Percentiles rank a stretch among this genome's conserved stretches.
These are phyloP conservation scores for Wickerhamomyces bisporus DNA, from an alignment of 805 yeast genomes.

Conservation along the genomic window DNA sequence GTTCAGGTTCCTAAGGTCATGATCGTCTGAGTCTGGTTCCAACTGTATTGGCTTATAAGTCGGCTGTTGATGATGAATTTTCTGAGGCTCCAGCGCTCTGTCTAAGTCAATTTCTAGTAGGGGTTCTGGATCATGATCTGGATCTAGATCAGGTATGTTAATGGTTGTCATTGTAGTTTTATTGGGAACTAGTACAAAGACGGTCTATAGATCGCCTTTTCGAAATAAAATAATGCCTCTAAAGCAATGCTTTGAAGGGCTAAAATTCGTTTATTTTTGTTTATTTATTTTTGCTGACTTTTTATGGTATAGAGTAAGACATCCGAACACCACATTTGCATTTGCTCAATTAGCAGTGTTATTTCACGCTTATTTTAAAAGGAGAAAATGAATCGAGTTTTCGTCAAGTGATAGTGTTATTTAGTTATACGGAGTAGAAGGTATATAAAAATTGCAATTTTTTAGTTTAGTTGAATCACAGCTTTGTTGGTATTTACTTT, in stretches of 20 bases:
- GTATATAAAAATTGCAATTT: too few species aligned
- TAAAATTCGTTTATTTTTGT: too few species aligned
- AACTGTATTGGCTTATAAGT: constrained; percentile 13
- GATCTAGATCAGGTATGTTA: not conserved
- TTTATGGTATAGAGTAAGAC: not conserved
- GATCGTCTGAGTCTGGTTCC: constrained; percentile 9
- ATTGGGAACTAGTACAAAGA: too few species aligned
- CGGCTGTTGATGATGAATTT: not conserved
- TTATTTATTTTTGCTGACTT: not conserved
- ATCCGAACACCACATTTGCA: not conserved
- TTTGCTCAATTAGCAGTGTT: not conserved
- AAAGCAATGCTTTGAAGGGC: too few species aligned
- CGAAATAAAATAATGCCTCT: too few species aligned
- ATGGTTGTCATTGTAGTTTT: not conserved
- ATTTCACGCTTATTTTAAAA: too few species aligned
- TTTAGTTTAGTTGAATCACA: too few species aligned
- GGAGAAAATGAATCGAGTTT: too few species aligned
- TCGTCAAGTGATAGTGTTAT: too few species aligned
- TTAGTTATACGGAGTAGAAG: too few species aligned
- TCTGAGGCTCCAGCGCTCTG: constrained; percentile 11
- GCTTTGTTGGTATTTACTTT: too few species aligned
- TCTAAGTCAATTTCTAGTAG: constrained; percentile 17
- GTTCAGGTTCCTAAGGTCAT: constrained; percentile 1
- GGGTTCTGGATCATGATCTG: not conserved
- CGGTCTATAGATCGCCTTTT: too few species aligned